Percentiles rank a stretch among this genome's conserved stretches.
phyloP scores from a whole-genome alignment of 1,284 basidiomycete genomes.

The Pterula multifida region DNA sequence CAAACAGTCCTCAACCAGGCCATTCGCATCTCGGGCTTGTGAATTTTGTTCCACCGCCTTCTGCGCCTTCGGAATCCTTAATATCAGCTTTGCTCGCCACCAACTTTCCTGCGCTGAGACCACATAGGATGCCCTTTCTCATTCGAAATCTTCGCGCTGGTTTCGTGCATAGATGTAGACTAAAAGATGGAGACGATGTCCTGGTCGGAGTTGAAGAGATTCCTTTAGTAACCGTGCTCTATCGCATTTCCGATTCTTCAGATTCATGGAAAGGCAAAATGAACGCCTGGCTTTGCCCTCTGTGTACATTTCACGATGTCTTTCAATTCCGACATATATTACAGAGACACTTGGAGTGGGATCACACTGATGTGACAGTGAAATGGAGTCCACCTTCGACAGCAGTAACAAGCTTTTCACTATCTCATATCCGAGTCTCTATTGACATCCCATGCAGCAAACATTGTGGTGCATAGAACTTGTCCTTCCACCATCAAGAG shows the following conservation, averaged over 20 bases:
- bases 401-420: constrained; percentile 2
- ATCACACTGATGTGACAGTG: constrained; percentile 34
- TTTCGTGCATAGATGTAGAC: constrained; percentile 26
- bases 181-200: constrained; percentile 12
- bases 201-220: constrained; percentile 13
- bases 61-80: neutral
- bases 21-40: neutral
- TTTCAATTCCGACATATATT: constrained; percentile 40
- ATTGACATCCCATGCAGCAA: constrained; percentile 6
- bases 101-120: constrained; percentile 1
- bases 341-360: constrained; percentile 37
- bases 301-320: constrained; percentile 40
- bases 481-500: neutral
- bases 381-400: constrained; percentile 27
- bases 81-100: neutral
- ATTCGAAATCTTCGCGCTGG: constrained; percentile 34
- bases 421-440: constrained; percentile 12
- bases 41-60: neutral
- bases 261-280: constrained; percentile 12
- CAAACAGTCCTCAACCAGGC: neutral
- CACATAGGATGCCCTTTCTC: constrained; percentile 35
- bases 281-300: constrained; percentile 41
- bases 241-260: constrained; percentile 10
- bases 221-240: constrained; percentile 18
- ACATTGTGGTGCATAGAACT: neutral